These are phyloP conservation scores for Lithospermum erythrorhizon DNA, from an alignment of 257 asterid genomes.

Conservation along the genomic window DNA sequence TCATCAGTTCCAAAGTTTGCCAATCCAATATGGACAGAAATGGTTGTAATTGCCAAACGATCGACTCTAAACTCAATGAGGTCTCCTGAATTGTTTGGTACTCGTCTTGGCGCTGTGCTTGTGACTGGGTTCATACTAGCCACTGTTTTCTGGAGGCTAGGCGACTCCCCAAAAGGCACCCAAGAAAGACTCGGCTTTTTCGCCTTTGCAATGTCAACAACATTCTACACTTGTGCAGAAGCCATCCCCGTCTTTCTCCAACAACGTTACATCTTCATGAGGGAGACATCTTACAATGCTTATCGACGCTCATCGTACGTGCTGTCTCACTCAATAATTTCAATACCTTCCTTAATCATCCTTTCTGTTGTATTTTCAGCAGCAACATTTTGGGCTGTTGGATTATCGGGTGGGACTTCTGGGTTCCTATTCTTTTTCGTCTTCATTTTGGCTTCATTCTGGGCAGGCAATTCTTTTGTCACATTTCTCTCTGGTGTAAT, in stretches of 20 bases:
- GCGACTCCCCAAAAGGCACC: conserved; percentile 34
- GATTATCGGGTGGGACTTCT: conserved; percentile 27
- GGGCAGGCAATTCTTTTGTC: conserved; percentile 37
- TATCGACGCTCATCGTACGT: conserved; percentile 44
- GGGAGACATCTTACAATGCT: conserved; percentile 40
- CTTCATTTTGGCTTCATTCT: conserved; percentile 27
- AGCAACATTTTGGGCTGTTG: conserved; percentile 31
- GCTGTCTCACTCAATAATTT: conserved; percentile 28
- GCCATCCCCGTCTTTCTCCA: conserved; percentile 42
- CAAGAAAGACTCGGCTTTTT: conserved; percentile 42
- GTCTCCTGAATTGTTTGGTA: conserved; percentile 30
- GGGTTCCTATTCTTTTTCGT: conserved; percentile 29
- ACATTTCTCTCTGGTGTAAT: conserved; percentile 35
- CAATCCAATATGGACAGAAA: conserved; percentile 37
- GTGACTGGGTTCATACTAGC: conserved; percentile 36
- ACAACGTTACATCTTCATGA: conserved; percentile 38
- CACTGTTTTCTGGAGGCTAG: conserved; percentile 29
- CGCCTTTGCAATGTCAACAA: conserved; percentile 46
- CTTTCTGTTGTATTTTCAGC: conserved; percentile 20
- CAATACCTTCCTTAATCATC: conserved; percentile 28
- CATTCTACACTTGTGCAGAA: conserved; percentile 43
- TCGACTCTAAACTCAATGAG: conserved; percentile 31
- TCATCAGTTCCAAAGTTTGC: conserved; percentile 30
- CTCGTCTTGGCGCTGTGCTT: conserved; percentile 33
- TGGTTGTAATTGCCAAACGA: conserved; percentile 32